Evolutionary conservation across 2,329 filamentous ascomycete species (phyloP).

Genomic region (Dissoconium aciculare): DNA sequence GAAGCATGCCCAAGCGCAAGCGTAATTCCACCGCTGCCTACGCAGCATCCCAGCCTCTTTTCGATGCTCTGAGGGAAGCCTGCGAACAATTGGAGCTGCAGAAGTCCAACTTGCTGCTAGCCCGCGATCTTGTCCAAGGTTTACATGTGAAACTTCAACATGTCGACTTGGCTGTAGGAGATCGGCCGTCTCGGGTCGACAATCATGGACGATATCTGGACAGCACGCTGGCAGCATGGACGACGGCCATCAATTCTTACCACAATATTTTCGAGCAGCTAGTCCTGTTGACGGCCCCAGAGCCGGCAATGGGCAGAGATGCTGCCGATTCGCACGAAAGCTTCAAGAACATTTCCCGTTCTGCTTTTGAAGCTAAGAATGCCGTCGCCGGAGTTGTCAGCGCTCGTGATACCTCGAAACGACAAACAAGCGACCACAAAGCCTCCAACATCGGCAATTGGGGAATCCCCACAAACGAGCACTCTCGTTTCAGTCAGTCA

Average conservation of each 20-base stretch:
- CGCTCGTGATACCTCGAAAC: too few relatives aligned
- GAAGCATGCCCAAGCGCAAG: conserved; percentile 8
- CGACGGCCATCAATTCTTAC: conserved; percentile 15
- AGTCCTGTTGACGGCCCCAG: conserved; percentile 14
- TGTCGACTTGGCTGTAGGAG: conserved; percentile 8
- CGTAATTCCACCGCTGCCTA: conserved; percentile 15
- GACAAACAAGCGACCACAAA: too few relatives aligned
- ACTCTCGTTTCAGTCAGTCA: too few relatives aligned
- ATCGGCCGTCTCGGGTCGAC: too few relatives aligned
- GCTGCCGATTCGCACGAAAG: conserved; percentile 12
- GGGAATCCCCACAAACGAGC: too few relatives aligned
- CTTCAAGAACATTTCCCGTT: conserved; percentile 16
- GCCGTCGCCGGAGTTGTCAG: too few relatives aligned
- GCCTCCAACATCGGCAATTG: too few relatives aligned
- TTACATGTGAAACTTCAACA: conserved; percentile 17
- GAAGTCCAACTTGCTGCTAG: conserved; percentile 12
- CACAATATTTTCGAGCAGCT: conserved; percentile 17
- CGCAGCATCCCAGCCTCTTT: conserved; percentile 19
- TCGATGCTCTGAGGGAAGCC: conserved; percentile 16
- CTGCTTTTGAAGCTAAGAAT: too few relatives aligned
- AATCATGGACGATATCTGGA: conserved; percentile 17
- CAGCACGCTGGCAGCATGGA: conserved; percentile 18
- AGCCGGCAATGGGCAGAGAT: conserved; percentile 13
- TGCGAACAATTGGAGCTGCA: conserved; percentile 11
- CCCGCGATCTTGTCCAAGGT: conserved; percentile 17